Percentiles rank a stretch among this genome's conserved stretches.
Conservation (phyloP, 2,329 filamentous ascomycete genomes). For the Apiospora arundinis region DNA sequence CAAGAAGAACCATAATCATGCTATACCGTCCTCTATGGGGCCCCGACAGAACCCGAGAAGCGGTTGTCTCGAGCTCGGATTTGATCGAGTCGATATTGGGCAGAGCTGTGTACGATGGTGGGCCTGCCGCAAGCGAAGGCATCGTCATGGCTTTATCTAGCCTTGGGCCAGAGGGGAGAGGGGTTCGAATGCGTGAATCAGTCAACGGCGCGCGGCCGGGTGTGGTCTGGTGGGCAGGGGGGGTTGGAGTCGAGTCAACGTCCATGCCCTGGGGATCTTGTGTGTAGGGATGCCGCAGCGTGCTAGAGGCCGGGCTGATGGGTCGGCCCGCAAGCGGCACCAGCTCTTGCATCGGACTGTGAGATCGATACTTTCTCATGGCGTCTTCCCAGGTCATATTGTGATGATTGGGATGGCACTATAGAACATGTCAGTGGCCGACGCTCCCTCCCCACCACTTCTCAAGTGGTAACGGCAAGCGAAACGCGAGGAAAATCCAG, state of each 20-base stretch:
- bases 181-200: slow-evolving; percentile 60
- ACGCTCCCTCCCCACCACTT: slow-evolving; percentile 5
- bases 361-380: slow-evolving; percentile 59
- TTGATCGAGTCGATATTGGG: slow-evolving; percentile 58
- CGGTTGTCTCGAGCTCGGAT: slow-evolving; percentile 58
- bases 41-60: slow-evolving; percentile 56
- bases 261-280: slow-evolving; percentile 63
- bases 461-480: slow-evolving; percentile 5
- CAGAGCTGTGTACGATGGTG: slow-evolving; percentile 39
- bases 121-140: slow-evolving; percentile 36
- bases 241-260: slow-evolving; percentile 50
- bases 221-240: slow-evolving; percentile 33
- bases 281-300: slow-evolving; percentile 47
- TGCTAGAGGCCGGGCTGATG: slow-evolving; percentile 52
- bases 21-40: slow-evolving; percentile 60
- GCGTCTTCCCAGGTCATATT: slow-evolving; percentile 68
- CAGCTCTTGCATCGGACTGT: slow-evolving; percentile 60
- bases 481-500: slow-evolving; percentile 27
- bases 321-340: slow-evolving; percentile 50
- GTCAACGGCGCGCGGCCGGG: slow-evolving; percentile 47
- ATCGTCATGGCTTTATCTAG: slow-evolving; percentile 55
- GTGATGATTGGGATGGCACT: slow-evolving; percentile 66
- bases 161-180: slow-evolving; percentile 62
- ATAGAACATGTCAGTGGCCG: slow-evolving; percentile 32
- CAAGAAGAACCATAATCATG: slow-evolving; percentile 58